Percentiles rank a stretch among this genome's conserved stretches.
These are phyloP conservation scores for Syncephalis plumigaleata DNA, from an alignment of 371 early-diverging fungal species.

Conservation along the genomic window DNA sequence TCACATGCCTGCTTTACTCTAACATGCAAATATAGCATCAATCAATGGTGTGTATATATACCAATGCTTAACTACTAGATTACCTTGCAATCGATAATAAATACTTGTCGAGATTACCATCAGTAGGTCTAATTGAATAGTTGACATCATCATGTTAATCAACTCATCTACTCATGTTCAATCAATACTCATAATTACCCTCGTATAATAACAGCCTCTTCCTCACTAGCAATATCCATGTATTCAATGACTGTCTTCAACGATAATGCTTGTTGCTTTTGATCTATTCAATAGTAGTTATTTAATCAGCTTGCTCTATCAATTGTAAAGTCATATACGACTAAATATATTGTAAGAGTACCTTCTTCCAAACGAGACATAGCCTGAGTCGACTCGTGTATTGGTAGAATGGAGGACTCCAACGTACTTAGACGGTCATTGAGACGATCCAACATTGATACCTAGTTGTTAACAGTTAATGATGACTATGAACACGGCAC, in stretches of 20 bases:
- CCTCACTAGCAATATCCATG: constrained; percentile 50
- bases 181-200: constrained; percentile 16
- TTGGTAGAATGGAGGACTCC: constrained; percentile 67
- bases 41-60: no score
- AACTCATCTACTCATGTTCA: no score
- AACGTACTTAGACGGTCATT: constrained; percentile 63
- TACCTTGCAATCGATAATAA: no score
- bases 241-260: constrained; percentile 31
- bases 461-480: constrained; percentile 7
- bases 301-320: not conserved
- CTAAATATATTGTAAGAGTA: constrained; percentile 11
- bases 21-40: no score
- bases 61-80: no score
- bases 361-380: constrained; percentile 59
- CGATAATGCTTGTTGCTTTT: constrained; percentile 27
- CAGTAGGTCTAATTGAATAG: no score
- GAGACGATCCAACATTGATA: constrained; percentile 51
- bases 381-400: constrained; percentile 70
- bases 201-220: constrained; percentile 39
- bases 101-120: no score
- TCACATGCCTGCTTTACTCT: constrained; percentile 26
- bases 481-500: no score
- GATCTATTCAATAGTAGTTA: constrained; percentile 45
- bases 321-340: no score
- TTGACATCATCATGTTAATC: no score